A percentile compares a stretch with the other conserved stretches of the same genome.
These are phyloP conservation scores for Mastigamoeba balamuthi DNA, from an alignment of 78 protist genomes.

Conservation along the genomic window DNA sequence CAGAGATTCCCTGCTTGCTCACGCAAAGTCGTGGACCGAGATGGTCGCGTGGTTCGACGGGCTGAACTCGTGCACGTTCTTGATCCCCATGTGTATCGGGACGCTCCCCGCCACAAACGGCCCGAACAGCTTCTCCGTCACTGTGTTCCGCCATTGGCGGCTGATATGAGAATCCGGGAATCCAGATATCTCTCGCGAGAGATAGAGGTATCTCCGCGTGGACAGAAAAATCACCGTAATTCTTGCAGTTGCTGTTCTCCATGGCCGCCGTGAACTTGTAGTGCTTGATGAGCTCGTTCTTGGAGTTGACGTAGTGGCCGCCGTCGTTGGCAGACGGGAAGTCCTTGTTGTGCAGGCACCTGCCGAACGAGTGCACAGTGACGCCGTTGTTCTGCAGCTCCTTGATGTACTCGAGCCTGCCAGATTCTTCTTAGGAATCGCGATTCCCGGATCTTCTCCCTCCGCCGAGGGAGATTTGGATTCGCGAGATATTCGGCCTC, in stretches of 20 bases:
- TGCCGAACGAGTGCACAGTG: neutral
- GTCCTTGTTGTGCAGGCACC: neutral
- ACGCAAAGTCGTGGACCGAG: neutral
- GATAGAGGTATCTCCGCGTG: too few species aligned
- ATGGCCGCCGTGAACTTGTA: constrained; percentile 13
- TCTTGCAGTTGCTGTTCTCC: neutral
- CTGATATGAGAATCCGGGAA: too few species aligned
- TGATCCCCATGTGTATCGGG: neutral
- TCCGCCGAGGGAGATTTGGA: neutral
- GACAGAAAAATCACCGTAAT: too few species aligned
- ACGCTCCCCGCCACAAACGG: constrained; percentile 5
- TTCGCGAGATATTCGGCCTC: too few species aligned
- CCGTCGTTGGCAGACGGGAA: neutral
- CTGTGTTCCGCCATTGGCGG: too few species aligned
- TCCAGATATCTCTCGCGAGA: too few species aligned
- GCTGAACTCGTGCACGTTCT: neutral
- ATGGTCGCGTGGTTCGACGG: neutral
- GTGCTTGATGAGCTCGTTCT: neutral
- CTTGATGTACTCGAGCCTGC: neutral
- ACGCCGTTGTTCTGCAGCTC: neutral
- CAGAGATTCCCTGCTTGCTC: neutral
- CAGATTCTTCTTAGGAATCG: too few species aligned
- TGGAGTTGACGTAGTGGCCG: neutral
- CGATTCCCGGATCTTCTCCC: too few species aligned
- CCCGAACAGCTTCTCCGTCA: constrained; percentile 16